A percentile compares a stretch with the other conserved stretches of the same genome.
These are phyloP conservation scores for Agrocybe praecox DNA, from an alignment of 768 basidiomycete genomes.

Conservation along the genomic window DNA sequence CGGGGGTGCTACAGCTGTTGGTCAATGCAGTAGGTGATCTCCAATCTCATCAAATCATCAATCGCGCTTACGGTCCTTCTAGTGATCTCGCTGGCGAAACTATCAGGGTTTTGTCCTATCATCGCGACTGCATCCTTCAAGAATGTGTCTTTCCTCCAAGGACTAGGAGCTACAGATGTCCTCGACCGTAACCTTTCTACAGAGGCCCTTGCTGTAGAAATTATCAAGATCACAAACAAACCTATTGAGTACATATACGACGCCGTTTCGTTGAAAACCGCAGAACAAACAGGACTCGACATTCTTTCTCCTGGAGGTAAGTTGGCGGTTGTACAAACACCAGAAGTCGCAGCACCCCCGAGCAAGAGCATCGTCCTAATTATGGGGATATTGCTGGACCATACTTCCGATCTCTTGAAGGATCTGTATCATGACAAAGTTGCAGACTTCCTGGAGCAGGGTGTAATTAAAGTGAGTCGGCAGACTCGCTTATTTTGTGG, in stretches of 20 bases:
- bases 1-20: conserved; percentile 5
- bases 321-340: conserved; percentile 3
- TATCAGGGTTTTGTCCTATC: conserved; percentile 44
- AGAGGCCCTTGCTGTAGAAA: conserved; percentile 17
- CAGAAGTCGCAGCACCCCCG: background rate
- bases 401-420: conserved; percentile 16
- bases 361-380: conserved; percentile 13
- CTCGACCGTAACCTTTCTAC: conserved; percentile 28
- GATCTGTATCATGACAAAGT: conserved; percentile 16
- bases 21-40: conserved; percentile 3
- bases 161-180: conserved; percentile 44
- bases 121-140: conserved; percentile 37
- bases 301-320: conserved; percentile 21
- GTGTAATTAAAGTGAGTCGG: conserved; percentile 17
- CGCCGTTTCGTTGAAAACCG: conserved; percentile 20
- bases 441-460: conserved; percentile 14
- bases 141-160: conserved; percentile 30
- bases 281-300: conserved; percentile 24
- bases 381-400: conserved; percentile 8
- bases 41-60: background rate
- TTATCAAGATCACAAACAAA: conserved; percentile 18
- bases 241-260: conserved; percentile 29
- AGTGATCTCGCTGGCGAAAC: conserved; percentile 33
- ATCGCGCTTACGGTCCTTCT: conserved; percentile 2
- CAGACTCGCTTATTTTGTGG: background rate